A percentile compares a stretch with the other conserved stretches of the same genome.
These are phyloP conservation scores for Phytophthora lateralis DNA, from an alignment of 352 stramenopile genomes.

Conservation along the genomic window DNA sequence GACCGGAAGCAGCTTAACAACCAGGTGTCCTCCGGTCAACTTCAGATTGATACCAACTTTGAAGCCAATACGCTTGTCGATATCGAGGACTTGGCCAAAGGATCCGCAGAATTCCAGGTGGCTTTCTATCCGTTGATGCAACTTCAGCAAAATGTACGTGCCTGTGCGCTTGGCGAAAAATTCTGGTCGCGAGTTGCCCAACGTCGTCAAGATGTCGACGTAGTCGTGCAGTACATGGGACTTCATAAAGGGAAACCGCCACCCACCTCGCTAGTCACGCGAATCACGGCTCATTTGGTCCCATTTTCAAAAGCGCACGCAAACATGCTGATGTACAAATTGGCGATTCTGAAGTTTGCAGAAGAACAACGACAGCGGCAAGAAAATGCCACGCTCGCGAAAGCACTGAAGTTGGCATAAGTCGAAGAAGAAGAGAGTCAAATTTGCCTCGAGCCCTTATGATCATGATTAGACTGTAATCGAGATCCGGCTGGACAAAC, in stretches of 20 bases:
- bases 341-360: slow-evolving; percentile 10
- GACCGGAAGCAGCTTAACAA: slow-evolving; percentile 13
- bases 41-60: slow-evolving; percentile 9
- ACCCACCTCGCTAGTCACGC: slow-evolving; percentile 32
- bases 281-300: slow-evolving; percentile 35
- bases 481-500: not conserved
- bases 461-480: not conserved
- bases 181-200: slow-evolving; percentile 31
- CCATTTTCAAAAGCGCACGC: slow-evolving; percentile 35
- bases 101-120: slow-evolving; percentile 55
- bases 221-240: slow-evolving; percentile 59
- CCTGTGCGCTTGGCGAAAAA: slow-evolving; percentile 30
- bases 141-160: slow-evolving; percentile 63
- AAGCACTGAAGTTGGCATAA: slow-evolving; percentile 4
- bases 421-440: slow-evolving; percentile 4
- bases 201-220: slow-evolving; percentile 44
- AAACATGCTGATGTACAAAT: slow-evolving; percentile 5
- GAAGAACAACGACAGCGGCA: slow-evolving; percentile 32
- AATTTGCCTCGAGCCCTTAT: not conserved
- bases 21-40: not conserved
- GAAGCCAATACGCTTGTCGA: slow-evolving; percentile 53
- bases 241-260: slow-evolving; percentile 52
- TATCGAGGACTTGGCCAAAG: slow-evolving; percentile 57
- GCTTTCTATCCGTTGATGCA: slow-evolving; percentile 75
- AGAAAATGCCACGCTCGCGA: slow-evolving; percentile 2